Evolutionary conservation across 441 rosid species (phyloP), one percentile per base, ranked within the genome.

Genomic region (Pelargonium cotyledonis): DNA sequence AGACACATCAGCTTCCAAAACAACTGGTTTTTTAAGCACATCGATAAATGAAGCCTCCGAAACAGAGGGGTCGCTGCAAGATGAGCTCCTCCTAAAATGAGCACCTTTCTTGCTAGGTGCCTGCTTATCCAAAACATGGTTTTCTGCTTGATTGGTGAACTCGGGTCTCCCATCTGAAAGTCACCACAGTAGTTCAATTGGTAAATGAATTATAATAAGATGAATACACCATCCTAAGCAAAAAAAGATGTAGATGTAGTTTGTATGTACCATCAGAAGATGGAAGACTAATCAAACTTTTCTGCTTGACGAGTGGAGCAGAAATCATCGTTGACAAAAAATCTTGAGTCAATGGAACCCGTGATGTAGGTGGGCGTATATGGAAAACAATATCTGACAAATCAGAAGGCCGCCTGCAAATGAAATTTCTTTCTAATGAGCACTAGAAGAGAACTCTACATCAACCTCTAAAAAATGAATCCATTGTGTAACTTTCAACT

Each of bases 1-100:
- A 0, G 26, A 10, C 18, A 66, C 47, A 62, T 83, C 84, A 46
- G 69, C 68, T 40, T 75, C 76, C 4, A 73, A 75, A 65, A 16
- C 51, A 57, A 70, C 77, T 1, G 83, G 78, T 55, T 81, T 85
- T 79, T 76, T 85, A 23, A 85, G 85, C 83, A 81, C 73, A 55
- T 84, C 88, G 0, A 80, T 81, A 58, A 85, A 85, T 55, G 89
- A 83, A 40, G 85, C 68, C 66, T 84, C 88, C n/a, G 88, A 70
- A 2, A 58, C 78, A 66, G 75, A 74, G 21, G 82, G 72, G 46
- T 86, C 86, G 5, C 70, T 73, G 31, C 31, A 79, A 47, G 86
- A 86, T 43, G 84, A 73, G 2, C 81, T 73, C 47, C 84, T 68
- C 26, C 78, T 73, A 44, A 80, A 80, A 19, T 58, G 71, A 41